Conservation (phyloP, 805 yeast species). For the Barnettozyma vustinii region DNA sequence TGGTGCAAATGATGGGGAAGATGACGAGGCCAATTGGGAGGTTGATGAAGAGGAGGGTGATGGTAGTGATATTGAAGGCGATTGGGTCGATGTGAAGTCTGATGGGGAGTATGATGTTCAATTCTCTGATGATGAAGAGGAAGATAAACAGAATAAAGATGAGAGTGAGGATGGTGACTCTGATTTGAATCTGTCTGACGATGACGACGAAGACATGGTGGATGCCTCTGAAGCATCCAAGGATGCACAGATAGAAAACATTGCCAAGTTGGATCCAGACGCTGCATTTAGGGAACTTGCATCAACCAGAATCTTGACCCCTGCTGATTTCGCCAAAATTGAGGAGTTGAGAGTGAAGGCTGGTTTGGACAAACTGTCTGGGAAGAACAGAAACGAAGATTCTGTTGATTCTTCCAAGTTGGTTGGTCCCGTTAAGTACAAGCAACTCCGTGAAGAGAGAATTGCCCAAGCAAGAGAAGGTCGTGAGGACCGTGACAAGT, state of each 20-base stretch:
- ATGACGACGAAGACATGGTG: slow-evolving; percentile 26
- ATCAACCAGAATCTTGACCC: slow-evolving; percentile 79
- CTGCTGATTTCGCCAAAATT: slow-evolving; percentile 95
- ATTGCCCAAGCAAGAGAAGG: slow-evolving; percentile 85
- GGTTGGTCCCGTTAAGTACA: slow-evolving; percentile 69
- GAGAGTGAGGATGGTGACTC: slow-evolving; percentile 44
- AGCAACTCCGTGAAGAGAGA: slow-evolving; percentile 86
- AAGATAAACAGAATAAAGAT: slow-evolving; percentile 32
- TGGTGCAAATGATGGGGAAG: slow-evolving; percentile 51
- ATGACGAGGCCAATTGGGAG: slow-evolving; percentile 59
- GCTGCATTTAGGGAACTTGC: slow-evolving; percentile 54
- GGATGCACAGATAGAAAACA: slow-evolving; percentile 29
- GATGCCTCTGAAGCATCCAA: slow-evolving; percentile 22
- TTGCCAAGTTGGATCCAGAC: slow-evolving; percentile 31
- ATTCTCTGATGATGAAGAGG: slow-evolving; percentile 44
- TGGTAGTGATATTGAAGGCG: slow-evolving; percentile 67
- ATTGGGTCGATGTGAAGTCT: slow-evolving; percentile 86
- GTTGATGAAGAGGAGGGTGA: slow-evolving; percentile 45
- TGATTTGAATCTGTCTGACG: slow-evolving; percentile 38
- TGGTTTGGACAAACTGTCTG: slow-evolving; percentile 77
- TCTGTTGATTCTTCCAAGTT: slow-evolving; percentile 73
- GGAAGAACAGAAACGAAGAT: slow-evolving; percentile 67
- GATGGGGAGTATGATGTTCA: slow-evolving; percentile 66
- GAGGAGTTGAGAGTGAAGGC: slow-evolving; percentile 83
- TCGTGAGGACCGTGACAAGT: slow-evolving; percentile 86